Percentiles rank a stretch among this genome's conserved stretches.
Evolutionary conservation across 2,329 filamentous ascomycete species (phyloP).

Genomic region (Cladobotryum mycophilum): DNA sequence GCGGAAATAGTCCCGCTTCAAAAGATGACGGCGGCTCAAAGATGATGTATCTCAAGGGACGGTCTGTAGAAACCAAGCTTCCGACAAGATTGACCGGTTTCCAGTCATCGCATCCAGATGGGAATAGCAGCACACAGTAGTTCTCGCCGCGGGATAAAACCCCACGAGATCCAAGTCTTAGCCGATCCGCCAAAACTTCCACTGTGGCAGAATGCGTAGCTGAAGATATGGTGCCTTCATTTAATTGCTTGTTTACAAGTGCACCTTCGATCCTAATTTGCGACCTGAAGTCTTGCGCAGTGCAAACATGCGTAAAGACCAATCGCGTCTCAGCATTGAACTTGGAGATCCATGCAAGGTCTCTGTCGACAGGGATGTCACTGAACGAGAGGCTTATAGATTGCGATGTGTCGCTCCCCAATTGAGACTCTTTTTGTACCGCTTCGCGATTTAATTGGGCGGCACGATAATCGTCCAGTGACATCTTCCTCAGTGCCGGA

Average conservation of each 20-base stretch:
- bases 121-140: slow-evolving; percentile 36
- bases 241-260: slow-evolving; percentile 14
- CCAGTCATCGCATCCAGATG: slow-evolving; percentile 31
- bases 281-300: slow-evolving; percentile 25
- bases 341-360: slow-evolving; percentile 19
- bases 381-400: slow-evolving; percentile 12
- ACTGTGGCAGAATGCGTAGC: slow-evolving; percentile 16
- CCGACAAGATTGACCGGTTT: slow-evolving; percentile 15
- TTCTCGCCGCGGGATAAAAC: slow-evolving; percentile 26
- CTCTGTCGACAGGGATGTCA: slow-evolving; percentile 12
- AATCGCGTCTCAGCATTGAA: slow-evolving; percentile 22
- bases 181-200: slow-evolving; percentile 24
- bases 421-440: slow-evolving; percentile 10
- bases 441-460: not conserved
- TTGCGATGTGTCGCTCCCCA: slow-evolving; percentile 8
- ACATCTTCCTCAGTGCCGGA: slow-evolving; percentile 5
- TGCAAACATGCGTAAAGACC: slow-evolving; percentile 30
- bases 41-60: slow-evolving; percentile 32
- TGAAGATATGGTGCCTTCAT: slow-evolving; percentile 17
- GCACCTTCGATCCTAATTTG: slow-evolving; percentile 4
- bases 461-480: not conserved
- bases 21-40: slow-evolving; percentile 26
- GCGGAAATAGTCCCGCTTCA: slow-evolving; percentile 20
- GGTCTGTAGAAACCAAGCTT: not conserved
- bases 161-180: slow-evolving; percentile 31